A percentile compares a stretch with the other conserved stretches of the same genome.
Conservation (phyloP, 2,329 filamentous ascomycete genomes). For the Gnomoniopsis sp. region DNA sequence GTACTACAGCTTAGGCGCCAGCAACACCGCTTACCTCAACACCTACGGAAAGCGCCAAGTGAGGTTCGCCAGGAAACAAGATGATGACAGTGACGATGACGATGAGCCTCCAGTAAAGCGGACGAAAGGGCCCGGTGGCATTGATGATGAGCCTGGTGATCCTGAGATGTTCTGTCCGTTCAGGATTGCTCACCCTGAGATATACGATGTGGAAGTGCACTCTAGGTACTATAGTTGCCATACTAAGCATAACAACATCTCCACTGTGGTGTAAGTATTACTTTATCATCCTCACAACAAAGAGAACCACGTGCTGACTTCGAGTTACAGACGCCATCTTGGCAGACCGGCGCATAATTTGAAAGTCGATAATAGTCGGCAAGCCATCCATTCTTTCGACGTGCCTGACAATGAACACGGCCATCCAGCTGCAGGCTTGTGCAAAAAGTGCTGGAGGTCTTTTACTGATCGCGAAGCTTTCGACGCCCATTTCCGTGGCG, state of each 20-base stretch:
- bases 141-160: constrained; percentile 22
- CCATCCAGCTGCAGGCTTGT: constrained; percentile 29
- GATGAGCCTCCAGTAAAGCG: constrained; percentile 18
- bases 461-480: constrained; percentile 26
- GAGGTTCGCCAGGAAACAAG: not conserved
- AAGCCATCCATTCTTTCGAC: constrained; percentile 29
- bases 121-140: constrained; percentile 17
- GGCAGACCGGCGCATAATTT: constrained; percentile 29
- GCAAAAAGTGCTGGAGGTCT: constrained; percentile 29
- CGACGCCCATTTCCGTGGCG: constrained; percentile 21
- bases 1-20: not conserved
- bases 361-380: constrained; percentile 19
- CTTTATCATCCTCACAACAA: not conserved
- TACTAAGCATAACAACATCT: constrained; percentile 30
- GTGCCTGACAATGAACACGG: constrained; percentile 20
- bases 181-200: constrained; percentile 19
- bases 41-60: constrained; percentile 10
- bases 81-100: constrained; percentile 13
- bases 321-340: constrained; percentile 28
- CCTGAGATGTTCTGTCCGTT: constrained; percentile 25
- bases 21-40: not conserved
- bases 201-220: constrained; percentile 22
- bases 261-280: constrained; percentile 30
- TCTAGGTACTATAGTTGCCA: constrained; percentile 31
- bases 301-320: not conserved